These are phyloP conservation scores for Austroboletus festivus DNA, from an alignment of 768 basidiomycete species.

Conservation along the genomic window DNA sequence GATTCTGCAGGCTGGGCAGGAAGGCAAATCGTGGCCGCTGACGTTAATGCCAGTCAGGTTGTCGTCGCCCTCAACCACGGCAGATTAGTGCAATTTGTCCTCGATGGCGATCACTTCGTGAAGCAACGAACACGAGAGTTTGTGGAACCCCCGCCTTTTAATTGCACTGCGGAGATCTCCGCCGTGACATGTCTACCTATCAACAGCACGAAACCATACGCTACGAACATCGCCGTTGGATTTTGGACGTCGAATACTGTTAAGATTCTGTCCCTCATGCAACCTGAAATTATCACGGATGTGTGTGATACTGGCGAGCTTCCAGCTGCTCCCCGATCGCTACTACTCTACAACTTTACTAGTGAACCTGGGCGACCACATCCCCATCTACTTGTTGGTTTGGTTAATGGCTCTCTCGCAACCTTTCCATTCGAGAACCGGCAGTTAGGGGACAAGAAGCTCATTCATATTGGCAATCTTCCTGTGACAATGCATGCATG, in stretches of 20 bases:
- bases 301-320: slow-evolving; percentile 31
- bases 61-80: slow-evolving; percentile 58
- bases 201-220: slow-evolving; percentile 43
- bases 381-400: slow-evolving; percentile 66
- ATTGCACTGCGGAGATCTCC: slow-evolving; percentile 53
- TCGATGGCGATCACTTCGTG: slow-evolving; percentile 41
- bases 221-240: slow-evolving; percentile 56
- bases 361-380: slow-evolving; percentile 34
- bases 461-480: slow-evolving; percentile 59
- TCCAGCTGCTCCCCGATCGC: slow-evolving; percentile 42
- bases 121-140: slow-evolving; percentile 23
- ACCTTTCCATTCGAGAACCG: slow-evolving; percentile 47
- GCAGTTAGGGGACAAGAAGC: slow-evolving; percentile 47
- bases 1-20: slow-evolving; percentile 21
- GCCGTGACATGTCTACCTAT: slow-evolving; percentile 63
- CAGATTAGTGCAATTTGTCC: slow-evolving; percentile 46
- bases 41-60: slow-evolving; percentile 66
- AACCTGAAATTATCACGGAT: slow-evolving; percentile 13
- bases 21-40: slow-evolving; percentile 62
- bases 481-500: slow-evolving; percentile 64
- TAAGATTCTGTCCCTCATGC: slow-evolving; percentile 47
- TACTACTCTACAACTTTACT: slow-evolving; percentile 61
- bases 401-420: slow-evolving; percentile 71
- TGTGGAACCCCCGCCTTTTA: slow-evolving; percentile 15
- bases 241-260: slow-evolving; percentile 74